phyloP scores from a whole-genome alignment of 2,329 filamentous ascomycete species.

The Fonsecaea pugnacius region DNA sequence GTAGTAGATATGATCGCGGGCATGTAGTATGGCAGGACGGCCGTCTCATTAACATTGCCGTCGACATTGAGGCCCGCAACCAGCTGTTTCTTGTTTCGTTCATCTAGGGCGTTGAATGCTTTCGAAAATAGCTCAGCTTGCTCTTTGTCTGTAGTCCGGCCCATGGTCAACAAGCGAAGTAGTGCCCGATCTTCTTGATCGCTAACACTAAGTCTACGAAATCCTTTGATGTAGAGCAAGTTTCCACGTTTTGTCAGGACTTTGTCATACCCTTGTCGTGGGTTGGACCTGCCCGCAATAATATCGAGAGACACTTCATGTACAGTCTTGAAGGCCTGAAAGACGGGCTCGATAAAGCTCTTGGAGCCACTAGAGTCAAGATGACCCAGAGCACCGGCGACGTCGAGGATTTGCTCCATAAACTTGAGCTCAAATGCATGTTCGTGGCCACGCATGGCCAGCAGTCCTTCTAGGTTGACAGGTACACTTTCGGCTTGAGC shows the following conservation, averaged over 20 bases:
- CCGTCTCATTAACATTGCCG: conserved; percentile 42
- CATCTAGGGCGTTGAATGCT: conserved; percentile 39
- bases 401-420: conserved; percentile 46
- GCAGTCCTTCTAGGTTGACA: conserved; percentile 40
- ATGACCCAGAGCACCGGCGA: conserved; percentile 47
- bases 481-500: conserved; percentile 47
- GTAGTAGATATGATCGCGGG: conserved; percentile 44
- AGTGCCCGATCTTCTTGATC: conserved; percentile 42
- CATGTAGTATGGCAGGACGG: conserved; percentile 47
- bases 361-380: conserved; percentile 41
- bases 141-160: conserved; percentile 40
- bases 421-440: conserved; percentile 44
- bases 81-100: conserved; percentile 34
- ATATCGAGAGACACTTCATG: conserved; percentile 41
- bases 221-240: conserved; percentile 39
- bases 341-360: conserved; percentile 43
- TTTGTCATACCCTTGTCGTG: conserved; percentile 43
- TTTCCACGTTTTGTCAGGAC: conserved; percentile 42
- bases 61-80: conserved; percentile 44
- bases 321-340: conserved; percentile 41
- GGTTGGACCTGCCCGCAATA: conserved; percentile 35
- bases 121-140: conserved; percentile 41
- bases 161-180: conserved; percentile 46
- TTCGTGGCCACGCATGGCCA: conserved; percentile 36
- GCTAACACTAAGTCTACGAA: conserved; percentile 39